Conservation (phyloP, 1,284 basidiomycete species). For the Ganoderma lingzhi region DNA sequence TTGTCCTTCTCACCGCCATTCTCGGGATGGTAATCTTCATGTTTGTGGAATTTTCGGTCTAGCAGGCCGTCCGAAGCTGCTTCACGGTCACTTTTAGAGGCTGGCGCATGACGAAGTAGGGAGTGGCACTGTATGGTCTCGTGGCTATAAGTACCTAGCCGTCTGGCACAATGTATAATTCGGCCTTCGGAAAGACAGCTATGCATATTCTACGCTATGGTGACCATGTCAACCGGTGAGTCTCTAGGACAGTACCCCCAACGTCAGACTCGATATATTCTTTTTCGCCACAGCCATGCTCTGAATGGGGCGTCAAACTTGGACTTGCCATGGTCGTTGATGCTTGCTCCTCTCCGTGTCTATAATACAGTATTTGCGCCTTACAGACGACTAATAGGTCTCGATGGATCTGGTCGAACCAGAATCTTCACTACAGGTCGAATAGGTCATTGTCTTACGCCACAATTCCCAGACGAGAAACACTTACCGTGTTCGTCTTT, state of each 20-base stretch:
- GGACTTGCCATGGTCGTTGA: too few species aligned
- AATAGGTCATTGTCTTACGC: neutral
- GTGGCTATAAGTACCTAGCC: neutral
- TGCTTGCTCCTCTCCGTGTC: neutral
- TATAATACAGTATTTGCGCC: neutral
- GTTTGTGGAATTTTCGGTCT: neutral
- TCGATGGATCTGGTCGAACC: neutral
- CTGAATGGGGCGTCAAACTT: too few species aligned
- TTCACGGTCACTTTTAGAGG: too few species aligned
- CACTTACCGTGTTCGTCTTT: conserved; percentile 42
- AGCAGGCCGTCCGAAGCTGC: neutral
- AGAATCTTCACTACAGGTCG: conserved; percentile 5
- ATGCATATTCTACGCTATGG: too few species aligned
- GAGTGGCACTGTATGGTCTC: too few species aligned
- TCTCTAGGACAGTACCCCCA: too few species aligned
- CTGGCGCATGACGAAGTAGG: too few species aligned
- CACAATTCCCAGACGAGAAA: neutral
- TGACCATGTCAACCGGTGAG: too few species aligned
- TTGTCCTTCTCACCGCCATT: neutral
- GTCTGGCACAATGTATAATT: too few species aligned
- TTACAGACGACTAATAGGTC: neutral
- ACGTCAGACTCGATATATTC: too few species aligned
- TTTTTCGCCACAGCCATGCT: too few species aligned
- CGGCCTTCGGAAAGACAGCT: too few species aligned
- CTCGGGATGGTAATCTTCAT: neutral